phyloP scores from a whole-genome alignment of 176 grass and related monocot genomes.

The Oryza rufipogon region DNA sequence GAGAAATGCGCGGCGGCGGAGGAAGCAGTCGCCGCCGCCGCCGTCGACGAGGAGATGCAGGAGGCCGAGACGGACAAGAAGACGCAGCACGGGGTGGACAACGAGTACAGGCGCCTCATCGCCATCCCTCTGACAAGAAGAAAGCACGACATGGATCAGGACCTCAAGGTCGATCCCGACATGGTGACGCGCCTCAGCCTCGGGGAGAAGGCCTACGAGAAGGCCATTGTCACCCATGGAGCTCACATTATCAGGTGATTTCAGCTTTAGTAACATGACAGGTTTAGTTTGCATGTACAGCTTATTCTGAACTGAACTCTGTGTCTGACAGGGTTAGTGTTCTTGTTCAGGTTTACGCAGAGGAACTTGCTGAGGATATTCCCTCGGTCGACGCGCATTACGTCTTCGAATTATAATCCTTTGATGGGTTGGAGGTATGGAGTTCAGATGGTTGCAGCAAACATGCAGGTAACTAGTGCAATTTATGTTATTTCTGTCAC shows the following conservation, averaged over 20 bases:
- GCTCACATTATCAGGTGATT: constrained; percentile 60
- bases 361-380: constrained; percentile 73
- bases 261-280: background rate
- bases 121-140: constrained; percentile 61
- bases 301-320: background rate
- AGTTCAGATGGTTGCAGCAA: constrained; percentile 83
- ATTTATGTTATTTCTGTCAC: background rate
- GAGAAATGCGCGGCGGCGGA: constrained; percentile 2
- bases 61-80: constrained; percentile 46
- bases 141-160: constrained; percentile 63
- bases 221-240: constrained; percentile 56
- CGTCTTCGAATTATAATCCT: constrained; percentile 81
- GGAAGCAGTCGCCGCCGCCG: background rate
- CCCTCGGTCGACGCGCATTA: constrained; percentile 60
- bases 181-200: constrained; percentile 61
- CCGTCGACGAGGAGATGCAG: constrained; percentile 30
- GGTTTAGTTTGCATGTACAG: background rate
- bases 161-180: constrained; percentile 56
- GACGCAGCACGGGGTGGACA: constrained; percentile 26
- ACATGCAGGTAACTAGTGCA: constrained; percentile 65
- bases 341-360: constrained; percentile 62
- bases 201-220: constrained; percentile 70
- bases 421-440: constrained; percentile 73
- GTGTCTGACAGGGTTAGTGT: background rate
- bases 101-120: constrained; percentile 68